Evolutionary conservation across 1,139 yeast genomes (phyloP), one percentile per base, ranked within the genome.

Genomic region (Blastobotrys persicus): DNA sequence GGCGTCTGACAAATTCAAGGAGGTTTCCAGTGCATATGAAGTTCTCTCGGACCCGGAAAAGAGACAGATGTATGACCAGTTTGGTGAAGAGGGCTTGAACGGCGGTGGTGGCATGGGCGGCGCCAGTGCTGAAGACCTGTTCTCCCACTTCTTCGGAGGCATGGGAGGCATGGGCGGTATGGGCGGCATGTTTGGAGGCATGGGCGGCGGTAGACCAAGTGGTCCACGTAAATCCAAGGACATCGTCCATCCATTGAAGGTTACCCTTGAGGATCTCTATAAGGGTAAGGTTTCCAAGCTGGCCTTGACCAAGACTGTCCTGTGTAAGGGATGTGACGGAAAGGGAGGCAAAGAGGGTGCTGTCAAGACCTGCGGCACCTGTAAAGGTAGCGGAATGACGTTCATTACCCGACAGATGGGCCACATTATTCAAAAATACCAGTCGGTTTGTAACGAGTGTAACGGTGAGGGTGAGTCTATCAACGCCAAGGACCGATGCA

Each of bases 341-440:
- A 83, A 83, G 65, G 99, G 99, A 69, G 98, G 98, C 73, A 88
- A 88, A 68, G 88, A 83, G 60, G 95, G 95, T 54, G 78, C 88
- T 54, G 95, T 91, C 60, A 86, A 85, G 76, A 82, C 83, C 64
- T 92, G 99, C 83, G 60, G 83, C 50, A 71, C 82, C 44, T 92
- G 99, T 83, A 72, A 75, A 60, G 99, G 99, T 72, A 79, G 80
- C 64, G 99, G 99, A 80, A 76, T 85, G 71, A 88, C 83, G 72
- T 85, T 92, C 61, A 85, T 91, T 61, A 88, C 97, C 51, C 87
- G 96, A 76, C 98, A 92, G 73, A 91, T 92, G 97, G 99, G 99
- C 60, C 97, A 96, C 58, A 89, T 92, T 94, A 85, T 92, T 65
- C 99, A 92, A 76, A 84, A 97, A 77, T 87, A 87, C 81, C 98